Conservation (phyloP, 176 grass and related monocot species). For the Coix lacrymajobi region DNA sequence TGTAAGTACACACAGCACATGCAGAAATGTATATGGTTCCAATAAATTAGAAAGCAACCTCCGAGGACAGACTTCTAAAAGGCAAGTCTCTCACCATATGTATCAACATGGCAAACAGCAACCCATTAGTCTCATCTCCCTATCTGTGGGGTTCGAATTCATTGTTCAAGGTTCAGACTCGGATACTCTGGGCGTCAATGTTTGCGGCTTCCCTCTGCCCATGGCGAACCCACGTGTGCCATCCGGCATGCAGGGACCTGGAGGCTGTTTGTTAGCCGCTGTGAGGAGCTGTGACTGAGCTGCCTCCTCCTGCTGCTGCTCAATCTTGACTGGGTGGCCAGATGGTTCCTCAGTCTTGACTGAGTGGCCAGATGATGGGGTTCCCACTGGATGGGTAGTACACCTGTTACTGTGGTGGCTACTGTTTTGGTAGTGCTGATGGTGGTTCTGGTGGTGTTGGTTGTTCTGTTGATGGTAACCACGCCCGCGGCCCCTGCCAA, state of each 20-base stretch:
- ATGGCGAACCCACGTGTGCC: slow-evolving; percentile 75
- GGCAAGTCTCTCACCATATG: slow-evolving; percentile 40
- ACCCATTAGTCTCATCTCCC: not conserved
- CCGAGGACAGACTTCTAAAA: slow-evolving; percentile 41
- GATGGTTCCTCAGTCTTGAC: slow-evolving; percentile 42
- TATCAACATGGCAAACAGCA: slow-evolving; percentile 36
- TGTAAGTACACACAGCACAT: slow-evolving; percentile 37
- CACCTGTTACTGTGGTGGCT: slow-evolving; percentile 38
- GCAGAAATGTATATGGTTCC: slow-evolving; percentile 1
- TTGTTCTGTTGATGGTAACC: slow-evolving; percentile 55
- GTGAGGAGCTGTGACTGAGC: slow-evolving; percentile 29
- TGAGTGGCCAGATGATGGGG: slow-evolving; percentile 38
- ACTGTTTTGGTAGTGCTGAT: slow-evolving; percentile 31
- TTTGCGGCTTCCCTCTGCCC: slow-evolving; percentile 68
- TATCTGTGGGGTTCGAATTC: not conserved
- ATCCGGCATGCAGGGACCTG: slow-evolving; percentile 82
- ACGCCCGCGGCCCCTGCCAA: slow-evolving; percentile 50
- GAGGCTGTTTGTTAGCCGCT: slow-evolving; percentile 56
- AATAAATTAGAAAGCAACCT: slow-evolving; percentile 37
- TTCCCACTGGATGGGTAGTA: slow-evolving; percentile 41
- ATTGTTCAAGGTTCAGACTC: slow-evolving; percentile 27
- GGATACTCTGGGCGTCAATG: not conserved
- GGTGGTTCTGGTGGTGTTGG: slow-evolving; percentile 35
- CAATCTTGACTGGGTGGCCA: slow-evolving; percentile 24
- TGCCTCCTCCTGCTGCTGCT: slow-evolving; percentile 18